These are phyloP conservation scores for Tuber indicum DNA, from an alignment of 495 filamentous ascomycete genomes.

Conservation along the genomic window DNA sequence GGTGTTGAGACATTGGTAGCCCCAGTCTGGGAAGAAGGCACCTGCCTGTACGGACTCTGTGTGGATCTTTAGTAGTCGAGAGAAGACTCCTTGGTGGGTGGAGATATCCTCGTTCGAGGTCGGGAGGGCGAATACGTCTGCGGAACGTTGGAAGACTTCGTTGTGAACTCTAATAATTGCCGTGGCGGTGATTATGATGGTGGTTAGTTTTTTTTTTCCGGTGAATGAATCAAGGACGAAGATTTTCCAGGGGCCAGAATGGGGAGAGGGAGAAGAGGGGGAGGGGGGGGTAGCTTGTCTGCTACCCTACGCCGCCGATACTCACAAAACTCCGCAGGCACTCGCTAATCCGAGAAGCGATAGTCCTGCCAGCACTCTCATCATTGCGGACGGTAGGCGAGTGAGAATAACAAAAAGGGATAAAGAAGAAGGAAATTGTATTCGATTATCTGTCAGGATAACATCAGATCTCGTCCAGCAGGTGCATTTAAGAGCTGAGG, in stretches of 20 bases:
- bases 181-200: constrained; percentile 4
- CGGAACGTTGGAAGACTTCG: constrained; percentile 35
- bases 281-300: not conserved
- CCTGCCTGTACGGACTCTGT: constrained; percentile 36
- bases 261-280: not conserved
- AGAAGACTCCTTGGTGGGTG: constrained; percentile 26
- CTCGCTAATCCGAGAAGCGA: not conserved
- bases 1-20: constrained; percentile 39
- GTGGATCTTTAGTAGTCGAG: constrained; percentile 29
- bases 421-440: not conserved
- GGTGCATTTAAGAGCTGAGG: not conserved
- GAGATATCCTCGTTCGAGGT: constrained; percentile 30
- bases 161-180: constrained; percentile 28
- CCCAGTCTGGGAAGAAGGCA: constrained; percentile 43
- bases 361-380: constrained; percentile 16
- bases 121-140: constrained; percentile 38
- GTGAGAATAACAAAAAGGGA: not conserved
- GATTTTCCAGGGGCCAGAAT: not conserved
- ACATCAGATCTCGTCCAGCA: not conserved
- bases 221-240: not conserved
- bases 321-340: constrained; percentile 29
- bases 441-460: not conserved
- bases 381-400: constrained; percentile 16
- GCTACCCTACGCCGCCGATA: not conserved
- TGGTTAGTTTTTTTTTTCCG: not conserved